Conservation (phyloP, 1,284 basidiomycete genomes). For the Apiotrichum veenhuisii region DNA sequence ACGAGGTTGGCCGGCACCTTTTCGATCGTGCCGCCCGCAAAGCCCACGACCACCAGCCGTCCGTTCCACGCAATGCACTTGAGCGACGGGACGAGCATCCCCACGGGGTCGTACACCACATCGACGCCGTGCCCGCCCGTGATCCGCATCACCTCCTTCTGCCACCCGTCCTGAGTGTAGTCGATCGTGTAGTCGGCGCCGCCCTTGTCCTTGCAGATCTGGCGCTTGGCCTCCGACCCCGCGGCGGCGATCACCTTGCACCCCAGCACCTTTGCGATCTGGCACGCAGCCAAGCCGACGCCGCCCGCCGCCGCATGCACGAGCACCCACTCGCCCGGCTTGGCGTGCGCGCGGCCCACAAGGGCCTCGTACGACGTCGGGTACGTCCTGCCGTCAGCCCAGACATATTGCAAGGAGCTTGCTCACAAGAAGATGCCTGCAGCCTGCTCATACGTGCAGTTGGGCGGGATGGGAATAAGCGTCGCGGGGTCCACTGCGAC, state of each 20-base stretch:
- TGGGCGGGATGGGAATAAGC: constrained; percentile 61
- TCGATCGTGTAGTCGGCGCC: constrained; percentile 50
- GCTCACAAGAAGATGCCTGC: constrained; percentile 24
- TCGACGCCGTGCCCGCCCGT: constrained; percentile 78
- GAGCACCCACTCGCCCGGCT: constrained; percentile 79
- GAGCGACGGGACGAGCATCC: constrained; percentile 50
- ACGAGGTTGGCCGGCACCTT: constrained; percentile 88
- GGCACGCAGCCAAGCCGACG: constrained; percentile 85
- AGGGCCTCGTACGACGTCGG: constrained; percentile 66
- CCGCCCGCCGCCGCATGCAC: constrained; percentile 81
- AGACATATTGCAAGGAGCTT: too few relatives aligned
- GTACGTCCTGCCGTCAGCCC: constrained; percentile 13
- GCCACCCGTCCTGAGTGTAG: constrained; percentile 50
- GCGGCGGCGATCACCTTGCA: constrained; percentile 54
- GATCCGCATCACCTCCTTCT: constrained; percentile 57
- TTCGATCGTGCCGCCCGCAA: constrained; percentile 83
- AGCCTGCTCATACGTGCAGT: constrained; percentile 65
- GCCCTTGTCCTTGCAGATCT: constrained; percentile 46
- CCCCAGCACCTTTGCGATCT: constrained; percentile 68
- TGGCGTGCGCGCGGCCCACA: constrained; percentile 73
- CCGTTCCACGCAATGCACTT: constrained; percentile 96
- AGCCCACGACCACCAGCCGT: constrained; percentile 83
- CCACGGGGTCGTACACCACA: constrained; percentile 87
- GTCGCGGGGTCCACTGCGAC: constrained; percentile 57
- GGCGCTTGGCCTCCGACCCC: constrained; percentile 46